Evolutionary conservation across 805 yeast species (phyloP), one percentile per base, ranked within the genome.

Genomic region (Grigorovia humatica): DNA sequence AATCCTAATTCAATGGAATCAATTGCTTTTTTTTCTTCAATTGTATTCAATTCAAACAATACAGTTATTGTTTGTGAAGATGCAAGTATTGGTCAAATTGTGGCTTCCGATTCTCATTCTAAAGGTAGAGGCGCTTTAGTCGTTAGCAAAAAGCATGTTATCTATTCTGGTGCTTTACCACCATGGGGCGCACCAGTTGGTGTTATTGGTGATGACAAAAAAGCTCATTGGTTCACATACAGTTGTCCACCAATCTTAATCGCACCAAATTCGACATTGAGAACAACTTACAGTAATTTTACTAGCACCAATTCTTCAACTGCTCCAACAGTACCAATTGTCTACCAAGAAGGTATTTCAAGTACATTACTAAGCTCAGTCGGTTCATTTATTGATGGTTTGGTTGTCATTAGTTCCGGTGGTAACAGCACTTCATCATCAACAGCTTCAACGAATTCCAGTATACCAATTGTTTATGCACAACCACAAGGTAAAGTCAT

Each of bases 111-210:
- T 47, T 27, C 56, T 13, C 40, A 48, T 9, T 46, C 64, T 1
- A 32, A 19, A 9, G 61, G 56, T 8, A 60, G 66, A 52, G 68
- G 68, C 50, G 54, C 63, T 19, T 50, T 64, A 45, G 49, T 59
- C 17, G 60, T 64, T 29, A 60, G 55, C 19, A 54, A 51, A 41
- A 52, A 55, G 19, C 59, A 58, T 17, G 52, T 59, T 38, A 59
- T 67, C 29, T 67, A 60, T 54, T 55, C 68, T 8, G 69, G 67
- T 45, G 51, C 55, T 30, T 52, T 60, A 29, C 57, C 66, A n/a
- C 63, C 65, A 23, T 53, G 53, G 18, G 60, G 56, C n/a, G 60
- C 53, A 5, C 64, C 67, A 9, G 57, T 66, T 2, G 70, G 70
- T 49, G 54, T 61, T 43, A 50, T 59, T 23, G 51, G 56, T 45